phyloP scores from a whole-genome alignment of 2,329 filamentous ascomycete species.

The Pyrenochaeta sp. region DNA sequence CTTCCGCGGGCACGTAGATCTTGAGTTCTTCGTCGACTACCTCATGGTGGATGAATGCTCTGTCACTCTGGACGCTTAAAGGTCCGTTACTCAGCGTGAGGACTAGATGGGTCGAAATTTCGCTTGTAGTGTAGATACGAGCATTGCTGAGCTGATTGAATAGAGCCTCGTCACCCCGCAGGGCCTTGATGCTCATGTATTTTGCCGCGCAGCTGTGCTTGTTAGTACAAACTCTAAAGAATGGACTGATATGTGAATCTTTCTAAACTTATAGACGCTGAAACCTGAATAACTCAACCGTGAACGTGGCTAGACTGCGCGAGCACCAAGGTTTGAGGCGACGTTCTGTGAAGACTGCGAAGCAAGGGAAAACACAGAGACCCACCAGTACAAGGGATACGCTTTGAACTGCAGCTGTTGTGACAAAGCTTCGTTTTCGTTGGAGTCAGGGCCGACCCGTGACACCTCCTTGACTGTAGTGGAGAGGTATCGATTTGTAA shows the following conservation, averaged over 20 bases:
- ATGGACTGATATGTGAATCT: not conserved
- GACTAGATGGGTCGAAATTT: slow-evolving; percentile 21
- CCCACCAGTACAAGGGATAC: slow-evolving; percentile 33
- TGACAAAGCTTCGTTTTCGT: slow-evolving; percentile 9
- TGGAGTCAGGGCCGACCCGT: slow-evolving; percentile 7
- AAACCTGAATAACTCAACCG: too few relatives aligned
- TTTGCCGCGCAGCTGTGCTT: slow-evolving; percentile 30
- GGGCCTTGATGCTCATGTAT: slow-evolving; percentile 28
- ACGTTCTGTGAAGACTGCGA: not conserved
- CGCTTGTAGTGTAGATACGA: slow-evolving; percentile 12
- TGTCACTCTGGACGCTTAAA: slow-evolving; percentile 20
- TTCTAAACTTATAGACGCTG: too few relatives aligned
- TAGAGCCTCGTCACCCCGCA: slow-evolving; percentile 16
- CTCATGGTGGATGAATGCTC: slow-evolving; percentile 22
- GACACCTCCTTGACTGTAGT: slow-evolving; percentile 20
- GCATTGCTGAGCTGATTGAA: slow-evolving; percentile 17
- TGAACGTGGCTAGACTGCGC: not conserved
- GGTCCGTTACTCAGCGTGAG: slow-evolving; percentile 3
- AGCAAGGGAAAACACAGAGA: not conserved
- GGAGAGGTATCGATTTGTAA: slow-evolving; percentile 26
- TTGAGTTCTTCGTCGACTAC: slow-evolving; percentile 9
- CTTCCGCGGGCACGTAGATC: slow-evolving; percentile 24
- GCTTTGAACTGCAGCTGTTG: slow-evolving; percentile 19
- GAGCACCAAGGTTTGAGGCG: not conserved
- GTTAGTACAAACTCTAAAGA: slow-evolving; percentile 5